Conservation (phyloP, 164 flowering plant species). For the Aristolochia californica region DNA sequence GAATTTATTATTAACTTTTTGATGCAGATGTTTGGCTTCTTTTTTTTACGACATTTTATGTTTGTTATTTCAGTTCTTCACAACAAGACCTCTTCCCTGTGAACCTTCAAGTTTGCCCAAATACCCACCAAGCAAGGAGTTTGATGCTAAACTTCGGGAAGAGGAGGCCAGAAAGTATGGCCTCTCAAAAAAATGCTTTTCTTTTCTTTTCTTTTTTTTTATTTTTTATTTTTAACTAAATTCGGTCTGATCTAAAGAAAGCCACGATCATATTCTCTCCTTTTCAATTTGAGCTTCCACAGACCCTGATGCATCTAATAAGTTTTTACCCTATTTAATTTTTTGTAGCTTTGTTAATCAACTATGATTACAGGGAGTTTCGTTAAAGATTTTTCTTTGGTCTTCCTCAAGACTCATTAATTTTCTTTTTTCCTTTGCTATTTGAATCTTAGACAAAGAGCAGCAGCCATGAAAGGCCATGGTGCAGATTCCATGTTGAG, state of each 20-base stretch:
- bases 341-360: too few relatives aligned
- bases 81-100: constrained; percentile 63
- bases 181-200: neutral
- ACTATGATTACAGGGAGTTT: too few relatives aligned
- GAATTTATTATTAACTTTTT: neutral
- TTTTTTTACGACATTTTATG: too few relatives aligned
- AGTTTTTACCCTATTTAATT: too few relatives aligned
- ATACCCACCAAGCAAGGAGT: constrained; percentile 83
- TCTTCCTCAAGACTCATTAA: too few relatives aligned
- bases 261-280: too few relatives aligned
- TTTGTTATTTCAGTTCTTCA: constrained; percentile 54
- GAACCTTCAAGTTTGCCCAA: constrained; percentile 77
- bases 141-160: constrained; percentile 60
- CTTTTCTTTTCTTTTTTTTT: too few relatives aligned
- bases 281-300: too few relatives aligned
- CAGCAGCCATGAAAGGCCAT: constrained; percentile 28
- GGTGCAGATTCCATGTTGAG: constrained; percentile 33
- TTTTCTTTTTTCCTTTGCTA: neutral
- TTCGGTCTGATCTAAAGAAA: neutral
- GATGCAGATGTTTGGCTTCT: neutral
- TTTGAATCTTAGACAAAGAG: constrained; percentile 36
- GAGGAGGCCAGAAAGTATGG: constrained; percentile 70
- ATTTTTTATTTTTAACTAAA: neutral
- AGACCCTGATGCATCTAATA: too few relatives aligned
- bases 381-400: too few relatives aligned